These are phyloP conservation scores for Picochlorum sp. DNA, from an alignment of 139 green algal genomes.

Conservation along the genomic window DNA sequence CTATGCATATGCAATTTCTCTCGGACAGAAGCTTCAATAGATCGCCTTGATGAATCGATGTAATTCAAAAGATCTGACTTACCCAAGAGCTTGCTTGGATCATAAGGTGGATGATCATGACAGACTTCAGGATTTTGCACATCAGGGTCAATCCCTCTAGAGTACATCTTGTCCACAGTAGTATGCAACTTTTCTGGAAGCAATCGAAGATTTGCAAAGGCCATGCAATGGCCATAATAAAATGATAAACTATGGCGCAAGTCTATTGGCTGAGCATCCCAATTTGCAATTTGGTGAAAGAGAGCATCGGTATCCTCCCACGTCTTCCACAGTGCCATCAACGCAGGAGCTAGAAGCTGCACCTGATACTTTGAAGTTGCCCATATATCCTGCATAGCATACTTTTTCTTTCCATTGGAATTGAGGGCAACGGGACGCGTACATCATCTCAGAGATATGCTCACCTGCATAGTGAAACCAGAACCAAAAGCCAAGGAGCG, in stretches of 20 bases:
- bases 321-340: conserved; percentile 20
- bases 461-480: conserved; percentile 9
- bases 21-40: background rate
- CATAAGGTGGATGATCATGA: conserved; percentile 39
- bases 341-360: conserved; percentile 30
- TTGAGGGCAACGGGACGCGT: background rate
- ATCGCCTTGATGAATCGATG: background rate
- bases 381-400: too few relatives aligned
- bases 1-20: background rate
- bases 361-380: conserved; percentile 18
- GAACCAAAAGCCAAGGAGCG: background rate
- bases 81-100: conserved; percentile 30
- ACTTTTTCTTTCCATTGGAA: too few relatives aligned
- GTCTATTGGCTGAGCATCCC: conserved; percentile 39
- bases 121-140: conserved; percentile 35
- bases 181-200: too few relatives aligned
- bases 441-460: background rate
- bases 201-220: conserved; percentile 28
- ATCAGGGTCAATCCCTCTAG: conserved; percentile 48
- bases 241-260: conserved; percentile 38
- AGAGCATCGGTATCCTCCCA: conserved; percentile 43
- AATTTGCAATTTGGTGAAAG: conserved; percentile 34
- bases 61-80: conserved; percentile 20
- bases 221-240: conserved; percentile 30
- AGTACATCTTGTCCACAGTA: conserved; percentile 33